Conservation (phyloP, 139 green algal species). For the Dunaliella primolecta region DNA sequence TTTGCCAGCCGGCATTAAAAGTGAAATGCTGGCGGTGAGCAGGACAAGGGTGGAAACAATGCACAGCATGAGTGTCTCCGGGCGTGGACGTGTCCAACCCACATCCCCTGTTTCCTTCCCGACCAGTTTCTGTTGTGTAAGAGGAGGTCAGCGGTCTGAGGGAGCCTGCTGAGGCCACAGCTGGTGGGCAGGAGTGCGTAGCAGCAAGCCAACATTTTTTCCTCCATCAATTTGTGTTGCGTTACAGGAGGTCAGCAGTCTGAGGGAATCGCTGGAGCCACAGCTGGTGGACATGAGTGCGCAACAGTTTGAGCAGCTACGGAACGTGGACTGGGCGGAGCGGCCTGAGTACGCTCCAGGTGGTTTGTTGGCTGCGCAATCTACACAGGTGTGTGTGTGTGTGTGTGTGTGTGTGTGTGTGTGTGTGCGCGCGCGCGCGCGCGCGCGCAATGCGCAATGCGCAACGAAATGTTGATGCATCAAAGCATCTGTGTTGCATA, state of each 20-base stretch:
- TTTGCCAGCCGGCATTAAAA: too few relatives aligned
- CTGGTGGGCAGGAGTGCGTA: neutral
- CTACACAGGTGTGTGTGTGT: neutral
- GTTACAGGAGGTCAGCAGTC: constrained; percentile 21
- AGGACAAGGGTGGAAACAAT: too few relatives aligned
- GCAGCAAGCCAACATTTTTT: too few relatives aligned
- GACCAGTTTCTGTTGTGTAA: too few relatives aligned
- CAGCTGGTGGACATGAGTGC: constrained; percentile 2
- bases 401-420: neutral
- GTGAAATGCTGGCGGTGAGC: too few relatives aligned
- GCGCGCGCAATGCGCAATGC: too few relatives aligned
- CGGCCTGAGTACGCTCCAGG: neutral
- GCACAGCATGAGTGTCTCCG: too few relatives aligned
- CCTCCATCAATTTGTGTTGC: too few relatives aligned
- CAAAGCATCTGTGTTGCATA: too few relatives aligned
- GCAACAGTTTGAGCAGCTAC: constrained; percentile 16
- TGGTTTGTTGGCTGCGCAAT: neutral
- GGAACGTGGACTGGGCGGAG: neutral
- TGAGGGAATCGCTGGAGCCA: constrained; percentile 27
- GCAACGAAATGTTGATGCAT: too few relatives aligned
- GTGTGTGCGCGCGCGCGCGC: neutral
- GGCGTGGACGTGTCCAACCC: too few relatives aligned
- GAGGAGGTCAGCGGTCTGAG: constrained; percentile 26
- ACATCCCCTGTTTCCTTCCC: too few relatives aligned
- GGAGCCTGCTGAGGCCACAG: constrained; percentile 22